Evolutionary conservation across 306 rosid species (phyloP).

Genomic region (Prinsepia uniflora): DNA sequence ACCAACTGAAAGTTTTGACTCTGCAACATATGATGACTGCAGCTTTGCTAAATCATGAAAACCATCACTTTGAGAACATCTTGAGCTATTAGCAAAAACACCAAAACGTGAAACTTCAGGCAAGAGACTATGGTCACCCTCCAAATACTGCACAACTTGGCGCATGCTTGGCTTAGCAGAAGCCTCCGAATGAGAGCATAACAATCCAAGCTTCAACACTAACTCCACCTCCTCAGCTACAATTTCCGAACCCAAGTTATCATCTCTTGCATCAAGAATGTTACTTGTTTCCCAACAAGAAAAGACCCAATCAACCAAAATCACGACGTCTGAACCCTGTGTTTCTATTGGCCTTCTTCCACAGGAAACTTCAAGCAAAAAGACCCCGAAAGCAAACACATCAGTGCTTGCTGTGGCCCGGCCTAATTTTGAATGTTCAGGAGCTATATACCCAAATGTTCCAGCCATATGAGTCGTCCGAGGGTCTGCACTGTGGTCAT

Average conservation of each 20-base stretch:
- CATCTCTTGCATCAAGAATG: conserved; percentile 17
- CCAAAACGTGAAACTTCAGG: conserved; percentile 27
- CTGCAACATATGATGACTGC: conserved; percentile 30
- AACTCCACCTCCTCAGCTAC: conserved; percentile 30
- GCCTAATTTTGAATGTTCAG: conserved; percentile 30
- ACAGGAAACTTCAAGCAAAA: conserved; percentile 32
- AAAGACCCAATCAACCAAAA: conserved; percentile 33
- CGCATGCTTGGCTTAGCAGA: conserved; percentile 31
- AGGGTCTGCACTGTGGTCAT: conserved; percentile 34
- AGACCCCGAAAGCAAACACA: conserved; percentile 36
- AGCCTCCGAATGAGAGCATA: conserved; percentile 30
- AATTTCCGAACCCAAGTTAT: conserved; percentile 14
- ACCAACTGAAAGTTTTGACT: conserved; percentile 49
- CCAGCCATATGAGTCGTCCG: conserved; percentile 31
- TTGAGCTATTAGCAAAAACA: conserved; percentile 25
- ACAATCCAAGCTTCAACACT: conserved; percentile 35
- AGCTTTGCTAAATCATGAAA: background rate
- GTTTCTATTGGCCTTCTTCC: conserved; percentile 38
- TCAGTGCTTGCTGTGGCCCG: conserved; percentile 27
- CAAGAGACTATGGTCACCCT: conserved; percentile 6
- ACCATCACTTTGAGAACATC: background rate
- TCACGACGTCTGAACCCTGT: background rate
- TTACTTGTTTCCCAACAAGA: conserved; percentile 17
- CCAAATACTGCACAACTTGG: conserved; percentile 34
- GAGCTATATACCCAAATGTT: conserved; percentile 38